Conservation (phyloP, 148 eudicot species). For the Camellia sinensis region DNA sequence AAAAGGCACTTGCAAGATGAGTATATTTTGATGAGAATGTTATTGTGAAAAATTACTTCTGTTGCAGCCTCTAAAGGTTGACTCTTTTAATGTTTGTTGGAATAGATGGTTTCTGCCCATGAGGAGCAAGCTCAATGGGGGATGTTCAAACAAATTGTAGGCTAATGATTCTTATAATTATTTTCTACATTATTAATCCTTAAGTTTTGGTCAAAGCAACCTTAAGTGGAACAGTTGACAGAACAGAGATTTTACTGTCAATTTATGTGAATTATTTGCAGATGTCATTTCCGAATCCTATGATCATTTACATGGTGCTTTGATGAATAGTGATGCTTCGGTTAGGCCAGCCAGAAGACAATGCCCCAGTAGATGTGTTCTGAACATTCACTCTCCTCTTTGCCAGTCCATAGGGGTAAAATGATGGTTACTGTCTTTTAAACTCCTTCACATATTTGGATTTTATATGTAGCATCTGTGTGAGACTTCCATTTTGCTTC, state of each 20-base stretch:
- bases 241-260: background rate
- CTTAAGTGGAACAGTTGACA: background rate
- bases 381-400: too few relatives aligned
- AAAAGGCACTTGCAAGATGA: background rate
- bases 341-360: background rate
- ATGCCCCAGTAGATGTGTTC: too few relatives aligned
- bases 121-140: background rate
- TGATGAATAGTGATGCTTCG: background rate
- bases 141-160: background rate
- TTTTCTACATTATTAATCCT: background rate
- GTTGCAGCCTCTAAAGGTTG: background rate
- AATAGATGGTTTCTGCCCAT: background rate
- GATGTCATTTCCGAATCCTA: constrained; percentile 68
- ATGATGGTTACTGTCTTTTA: too few relatives aligned
- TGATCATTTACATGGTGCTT: constrained; percentile 15
- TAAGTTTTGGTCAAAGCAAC: background rate
- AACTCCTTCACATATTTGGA: too few relatives aligned
- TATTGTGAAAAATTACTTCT: background rate
- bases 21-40: background rate
- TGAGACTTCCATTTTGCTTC: too few relatives aligned
- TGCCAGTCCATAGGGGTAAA: too few relatives aligned
- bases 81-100: too few relatives aligned
- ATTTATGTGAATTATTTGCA: constrained; percentile 26
- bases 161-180: background rate
- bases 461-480: too few relatives aligned